phyloP scores from a whole-genome alignment of 2,329 filamentous ascomycete genomes.

The Neofusicoccum cordaticola region DNA sequence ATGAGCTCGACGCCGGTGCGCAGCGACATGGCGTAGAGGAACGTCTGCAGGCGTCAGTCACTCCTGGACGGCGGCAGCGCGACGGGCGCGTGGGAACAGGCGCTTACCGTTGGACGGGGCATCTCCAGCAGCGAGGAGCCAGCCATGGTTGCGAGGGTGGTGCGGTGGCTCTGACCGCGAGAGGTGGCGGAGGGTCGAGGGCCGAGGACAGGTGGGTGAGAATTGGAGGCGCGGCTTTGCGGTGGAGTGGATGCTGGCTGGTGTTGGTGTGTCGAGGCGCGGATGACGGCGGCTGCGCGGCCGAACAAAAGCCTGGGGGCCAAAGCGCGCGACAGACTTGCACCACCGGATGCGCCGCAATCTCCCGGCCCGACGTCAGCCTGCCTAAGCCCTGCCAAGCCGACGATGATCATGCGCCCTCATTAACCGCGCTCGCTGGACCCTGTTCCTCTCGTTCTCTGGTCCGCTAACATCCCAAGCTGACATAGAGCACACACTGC shows the following conservation, averaged over 20 bases:
- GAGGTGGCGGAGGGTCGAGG: neutral
- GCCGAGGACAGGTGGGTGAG: neutral
- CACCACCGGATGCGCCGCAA: neutral
- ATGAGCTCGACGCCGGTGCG: conserved; percentile 85
- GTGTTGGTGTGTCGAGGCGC: neutral
- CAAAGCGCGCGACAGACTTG: neutral
- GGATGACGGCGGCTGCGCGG: conserved; percentile 8
- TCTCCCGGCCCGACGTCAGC: conserved; percentile 14
- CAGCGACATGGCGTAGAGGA: conserved; percentile 81
- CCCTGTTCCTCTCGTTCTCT: too few relatives aligned
- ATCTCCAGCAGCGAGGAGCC: conserved; percentile 29
- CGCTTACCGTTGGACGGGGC: conserved; percentile 37
- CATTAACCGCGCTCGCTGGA: neutral
- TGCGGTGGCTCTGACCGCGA: conserved; percentile 1
- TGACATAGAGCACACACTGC: too few relatives aligned
- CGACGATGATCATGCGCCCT: neutral
- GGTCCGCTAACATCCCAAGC: too few relatives aligned
- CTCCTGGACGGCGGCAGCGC: conserved; percentile 10
- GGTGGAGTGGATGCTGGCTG: neutral
- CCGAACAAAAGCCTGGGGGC: conserved; percentile 12
- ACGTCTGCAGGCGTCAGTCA: conserved; percentile 57
- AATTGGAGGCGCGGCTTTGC: neutral
- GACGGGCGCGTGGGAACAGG: conserved; percentile 14
- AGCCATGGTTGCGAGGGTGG: conserved; percentile 17
- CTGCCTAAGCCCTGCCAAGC: conserved; percentile 3